Evolutionary conservation across 2,329 filamentous ascomycete genomes (phyloP).

Genomic region (Ramularia endophylla): DNA sequence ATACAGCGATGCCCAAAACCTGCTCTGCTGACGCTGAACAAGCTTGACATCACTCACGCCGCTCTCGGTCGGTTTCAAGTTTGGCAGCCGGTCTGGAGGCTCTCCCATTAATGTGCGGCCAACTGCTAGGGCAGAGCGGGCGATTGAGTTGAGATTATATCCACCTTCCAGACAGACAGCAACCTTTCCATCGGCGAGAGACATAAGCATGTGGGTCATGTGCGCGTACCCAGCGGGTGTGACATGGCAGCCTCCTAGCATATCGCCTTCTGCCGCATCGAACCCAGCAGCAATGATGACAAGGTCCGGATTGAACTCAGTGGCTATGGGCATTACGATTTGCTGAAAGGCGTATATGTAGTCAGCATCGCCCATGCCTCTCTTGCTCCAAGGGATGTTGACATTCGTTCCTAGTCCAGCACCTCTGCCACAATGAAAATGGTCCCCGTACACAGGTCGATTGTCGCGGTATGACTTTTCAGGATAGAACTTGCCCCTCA

Average conservation of each 20-base stretch:
- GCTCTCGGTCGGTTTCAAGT: slow-evolving; percentile 42
- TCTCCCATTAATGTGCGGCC: slow-evolving; percentile 93
- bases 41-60: slow-evolving; percentile 53
- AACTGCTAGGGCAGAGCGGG: slow-evolving; percentile 84
- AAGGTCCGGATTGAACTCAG: slow-evolving; percentile 88
- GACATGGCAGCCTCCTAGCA: slow-evolving; percentile 88
- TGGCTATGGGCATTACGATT: slow-evolving; percentile 91
- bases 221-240: slow-evolving; percentile 89
- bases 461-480: slow-evolving; percentile 53
- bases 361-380: slow-evolving; percentile 89
- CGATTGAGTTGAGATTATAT: slow-evolving; percentile 91
- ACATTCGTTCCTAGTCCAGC: slow-evolving; percentile 57
- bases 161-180: slow-evolving; percentile 92
- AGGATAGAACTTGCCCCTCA: slow-evolving; percentile 80
- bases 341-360: slow-evolving; percentile 96
- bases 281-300: slow-evolving; percentile 96
- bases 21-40: slow-evolving; percentile 54
- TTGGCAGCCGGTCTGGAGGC: slow-evolving; percentile 60
- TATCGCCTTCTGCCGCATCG: slow-evolving; percentile 88
- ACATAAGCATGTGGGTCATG: slow-evolving; percentile 99
- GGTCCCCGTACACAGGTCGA: slow-evolving; percentile 50
- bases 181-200: slow-evolving; percentile 79
- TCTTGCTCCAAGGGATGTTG: slow-evolving; percentile 62
- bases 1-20: slow-evolving; percentile 84
- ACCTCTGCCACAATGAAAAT: slow-evolving; percentile 54